phyloP scores from a whole-genome alignment of 129 eudicot genomes.

The Flaveria sonorensis region DNA sequence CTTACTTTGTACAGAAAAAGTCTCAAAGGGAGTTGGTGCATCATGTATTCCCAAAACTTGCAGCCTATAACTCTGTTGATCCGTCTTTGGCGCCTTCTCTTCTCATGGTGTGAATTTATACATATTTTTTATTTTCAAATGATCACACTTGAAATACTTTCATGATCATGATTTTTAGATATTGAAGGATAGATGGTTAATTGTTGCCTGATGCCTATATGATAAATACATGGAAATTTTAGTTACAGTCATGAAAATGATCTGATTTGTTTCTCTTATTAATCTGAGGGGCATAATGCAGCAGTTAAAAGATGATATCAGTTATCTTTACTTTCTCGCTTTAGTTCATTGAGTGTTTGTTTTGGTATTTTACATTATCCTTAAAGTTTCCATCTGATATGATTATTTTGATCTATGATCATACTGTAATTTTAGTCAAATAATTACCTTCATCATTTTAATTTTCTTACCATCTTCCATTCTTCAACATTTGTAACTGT shows the following conservation, averaged over 20 bases:
- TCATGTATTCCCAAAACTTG: slow-evolving; percentile 89
- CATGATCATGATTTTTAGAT: background rate
- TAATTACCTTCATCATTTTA: too few relatives aligned
- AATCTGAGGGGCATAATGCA: background rate
- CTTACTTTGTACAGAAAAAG: slow-evolving; percentile 55
- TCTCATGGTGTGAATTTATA: slow-evolving; percentile 57
- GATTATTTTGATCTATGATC: slow-evolving; percentile 3
- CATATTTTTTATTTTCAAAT: background rate
- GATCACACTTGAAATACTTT: background rate
- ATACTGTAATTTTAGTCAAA: background rate
- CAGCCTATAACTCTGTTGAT: slow-evolving; percentile 87
- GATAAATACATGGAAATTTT: background rate
- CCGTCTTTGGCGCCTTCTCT: slow-evolving; percentile 93
- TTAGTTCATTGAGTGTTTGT: background rate
- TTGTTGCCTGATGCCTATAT: background rate
- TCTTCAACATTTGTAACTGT: background rate
- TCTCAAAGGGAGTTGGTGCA: slow-evolving; percentile 75
- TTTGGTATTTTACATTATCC: background rate
- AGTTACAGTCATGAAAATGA: background rate
- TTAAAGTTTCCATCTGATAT: slow-evolving; percentile 4
- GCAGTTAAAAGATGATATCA: background rate
- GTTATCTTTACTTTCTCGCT: background rate
- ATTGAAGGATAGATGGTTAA: background rate
- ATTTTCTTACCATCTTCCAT: background rate
- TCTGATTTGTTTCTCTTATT: background rate